A percentile compares a stretch with the other conserved stretches of the same genome.
phyloP scores from a whole-genome alignment of 139 green algal genomes.

The Chlorella ohadii region DNA sequence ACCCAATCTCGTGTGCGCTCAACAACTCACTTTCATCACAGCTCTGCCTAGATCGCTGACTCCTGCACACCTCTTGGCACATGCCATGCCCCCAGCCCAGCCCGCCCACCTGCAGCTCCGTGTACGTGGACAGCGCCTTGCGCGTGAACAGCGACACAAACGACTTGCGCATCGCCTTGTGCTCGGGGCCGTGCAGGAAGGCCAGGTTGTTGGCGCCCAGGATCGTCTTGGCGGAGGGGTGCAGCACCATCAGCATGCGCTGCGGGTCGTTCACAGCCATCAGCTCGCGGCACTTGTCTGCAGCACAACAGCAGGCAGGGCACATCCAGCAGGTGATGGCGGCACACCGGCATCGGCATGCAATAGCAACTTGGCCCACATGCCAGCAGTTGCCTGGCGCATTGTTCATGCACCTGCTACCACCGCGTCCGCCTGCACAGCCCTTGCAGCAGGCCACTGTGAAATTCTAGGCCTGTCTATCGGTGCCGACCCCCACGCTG shows the following conservation, averaged over 20 bases:
- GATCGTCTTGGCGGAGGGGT: constrained; percentile 83
- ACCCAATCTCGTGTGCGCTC: too few relatives aligned
- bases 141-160: constrained; percentile 90
- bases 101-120: constrained; percentile 52
- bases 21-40: too few relatives aligned
- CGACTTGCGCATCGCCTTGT: constrained; percentile 80
- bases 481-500: too few relatives aligned
- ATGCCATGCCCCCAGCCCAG: background rate
- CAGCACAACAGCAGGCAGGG: too few relatives aligned
- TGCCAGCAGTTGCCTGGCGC: too few relatives aligned
- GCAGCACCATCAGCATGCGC: constrained; percentile 75
- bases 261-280: constrained; percentile 68
- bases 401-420: too few relatives aligned
- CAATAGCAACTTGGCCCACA: background rate
- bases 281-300: constrained; percentile 68
- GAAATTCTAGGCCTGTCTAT: too few relatives aligned
- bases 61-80: too few relatives aligned
- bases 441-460: too few relatives aligned
- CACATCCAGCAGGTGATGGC: background rate
- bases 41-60: too few relatives aligned
- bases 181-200: constrained; percentile 77
- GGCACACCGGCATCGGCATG: too few relatives aligned
- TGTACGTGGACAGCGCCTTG: constrained; percentile 82
- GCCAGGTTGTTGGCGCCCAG: constrained; percentile 85
- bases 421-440: too few relatives aligned